Evolutionary conservation across 116 monocot genomes (phyloP).

Genomic region (Trichopus zeylanicus): DNA sequence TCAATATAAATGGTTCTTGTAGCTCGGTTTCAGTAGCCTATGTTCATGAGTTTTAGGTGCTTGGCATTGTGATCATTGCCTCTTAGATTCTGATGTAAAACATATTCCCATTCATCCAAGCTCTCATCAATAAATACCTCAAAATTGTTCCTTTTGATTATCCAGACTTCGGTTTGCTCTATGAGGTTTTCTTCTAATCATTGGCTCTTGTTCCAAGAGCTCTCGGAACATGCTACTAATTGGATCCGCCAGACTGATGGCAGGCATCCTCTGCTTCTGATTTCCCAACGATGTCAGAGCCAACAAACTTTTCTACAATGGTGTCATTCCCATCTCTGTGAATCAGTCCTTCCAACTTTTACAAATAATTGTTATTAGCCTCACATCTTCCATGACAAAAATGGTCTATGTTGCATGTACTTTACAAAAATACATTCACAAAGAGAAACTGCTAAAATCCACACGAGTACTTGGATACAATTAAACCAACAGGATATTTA

Average conservation of each 20-base stretch:
- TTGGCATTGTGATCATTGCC: neutral
- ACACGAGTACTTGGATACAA: no score
- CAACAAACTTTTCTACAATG: slow-evolving; percentile 65
- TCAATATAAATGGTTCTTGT: slow-evolving; percentile 37
- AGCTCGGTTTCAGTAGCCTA: slow-evolving; percentile 9
- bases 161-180: slow-evolving; percentile 13
- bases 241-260: slow-evolving; percentile 77
- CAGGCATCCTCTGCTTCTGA: slow-evolving; percentile 65
- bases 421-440: no score
- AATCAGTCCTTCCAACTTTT: no score
- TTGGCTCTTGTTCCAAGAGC: slow-evolving; percentile 41
- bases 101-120: slow-evolving; percentile 6
- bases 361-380: no score
- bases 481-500: no score
- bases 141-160: slow-evolving; percentile 21
- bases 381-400: no score
- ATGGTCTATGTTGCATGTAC: no score
- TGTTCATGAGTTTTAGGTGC: slow-evolving; percentile 1
- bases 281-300: slow-evolving; percentile 61
- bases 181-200: slow-evolving; percentile 20
- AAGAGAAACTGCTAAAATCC: no score
- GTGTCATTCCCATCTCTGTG: no score
- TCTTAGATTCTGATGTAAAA: neutral
- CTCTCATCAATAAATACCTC: slow-evolving; percentile 49
- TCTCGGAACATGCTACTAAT: slow-evolving; percentile 70